Conservation (phyloP, 495 filamentous ascomycete genomes). For the Penicillium parvum region DNA sequence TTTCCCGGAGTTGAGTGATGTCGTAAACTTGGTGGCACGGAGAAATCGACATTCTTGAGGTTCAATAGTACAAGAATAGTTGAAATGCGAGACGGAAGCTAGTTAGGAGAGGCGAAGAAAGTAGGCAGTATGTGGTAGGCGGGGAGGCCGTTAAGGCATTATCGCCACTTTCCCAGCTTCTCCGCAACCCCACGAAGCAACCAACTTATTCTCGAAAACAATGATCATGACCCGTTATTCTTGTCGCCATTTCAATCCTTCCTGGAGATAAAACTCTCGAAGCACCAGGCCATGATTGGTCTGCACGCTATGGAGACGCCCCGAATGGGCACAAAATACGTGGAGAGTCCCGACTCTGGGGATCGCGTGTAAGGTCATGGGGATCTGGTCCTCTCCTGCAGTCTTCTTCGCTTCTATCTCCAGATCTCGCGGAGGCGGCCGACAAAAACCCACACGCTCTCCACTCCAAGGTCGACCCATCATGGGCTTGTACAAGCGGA, state of each 20-base stretch:
- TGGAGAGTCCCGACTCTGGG: conserved; percentile 3
- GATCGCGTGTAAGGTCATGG: conserved; percentile 4
- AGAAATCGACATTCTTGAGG: too few species aligned
- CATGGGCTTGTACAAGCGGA: conserved; percentile 9
- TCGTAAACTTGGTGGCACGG: too few species aligned
- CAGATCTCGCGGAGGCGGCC: neutral
- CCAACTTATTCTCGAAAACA: neutral
- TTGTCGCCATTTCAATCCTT: too few species aligned
- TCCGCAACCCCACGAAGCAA: neutral
- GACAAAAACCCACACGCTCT: neutral
- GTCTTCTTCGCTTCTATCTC: neutral
- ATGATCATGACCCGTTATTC: neutral
- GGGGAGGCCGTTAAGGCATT: too few species aligned
- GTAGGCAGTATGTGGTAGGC: too few species aligned
- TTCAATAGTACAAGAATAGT: too few species aligned
- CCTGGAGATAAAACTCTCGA: too few species aligned
- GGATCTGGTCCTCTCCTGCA: neutral
- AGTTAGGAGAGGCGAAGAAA: too few species aligned
- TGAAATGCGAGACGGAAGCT: too few species aligned
- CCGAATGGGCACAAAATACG: too few species aligned
- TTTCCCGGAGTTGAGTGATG: too few species aligned
- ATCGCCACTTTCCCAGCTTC: conserved; percentile 9
- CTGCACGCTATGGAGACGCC: too few species aligned
- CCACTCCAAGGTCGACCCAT: neutral
- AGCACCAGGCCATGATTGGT: neutral